phyloP scores from a whole-genome alignment of 306 rosid genomes.

The Delonix regia region DNA sequence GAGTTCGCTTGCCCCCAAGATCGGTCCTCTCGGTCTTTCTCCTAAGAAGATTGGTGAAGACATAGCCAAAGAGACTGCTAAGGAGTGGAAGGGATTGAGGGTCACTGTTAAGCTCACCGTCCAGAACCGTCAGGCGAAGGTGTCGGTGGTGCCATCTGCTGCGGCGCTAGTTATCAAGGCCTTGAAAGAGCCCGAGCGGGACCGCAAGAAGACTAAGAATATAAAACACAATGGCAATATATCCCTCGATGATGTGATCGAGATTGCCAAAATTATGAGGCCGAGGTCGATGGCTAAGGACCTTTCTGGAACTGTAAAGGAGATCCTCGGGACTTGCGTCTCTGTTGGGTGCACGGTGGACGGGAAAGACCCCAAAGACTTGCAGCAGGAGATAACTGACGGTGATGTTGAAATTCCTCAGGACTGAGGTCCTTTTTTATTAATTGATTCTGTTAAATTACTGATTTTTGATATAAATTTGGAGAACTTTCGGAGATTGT shows the following conservation, averaged over 20 bases:
- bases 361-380: constrained; percentile 83
- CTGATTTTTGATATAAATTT: constrained; percentile 39
- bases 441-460: not conserved
- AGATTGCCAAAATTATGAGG: constrained; percentile 79
- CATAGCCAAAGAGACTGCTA: constrained; percentile 90
- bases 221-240: constrained; percentile 87
- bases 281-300: constrained; percentile 91
- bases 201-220: constrained; percentile 79
- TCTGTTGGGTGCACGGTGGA: constrained; percentile 93
- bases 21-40: constrained; percentile 92
- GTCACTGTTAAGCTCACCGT: constrained; percentile 94
- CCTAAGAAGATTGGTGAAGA: constrained; percentile 96
- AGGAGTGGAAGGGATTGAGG: constrained; percentile 92
- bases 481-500: constrained; percentile 28
- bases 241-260: constrained; percentile 85
- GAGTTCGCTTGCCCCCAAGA: constrained; percentile 90
- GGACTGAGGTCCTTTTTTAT: constrained; percentile 53
- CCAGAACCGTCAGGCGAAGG: constrained; percentile 94
- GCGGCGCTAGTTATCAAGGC: constrained; percentile 93
- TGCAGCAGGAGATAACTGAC: constrained; percentile 79
- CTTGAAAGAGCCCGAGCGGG: constrained; percentile 87
- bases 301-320: constrained; percentile 71
- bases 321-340: constrained; percentile 85
- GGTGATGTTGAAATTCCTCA: constrained; percentile 83
- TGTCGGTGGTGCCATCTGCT: constrained; percentile 88